phyloP scores from a whole-genome alignment of 768 basidiomycete genomes.

The Lyophyllum decastes region DNA sequence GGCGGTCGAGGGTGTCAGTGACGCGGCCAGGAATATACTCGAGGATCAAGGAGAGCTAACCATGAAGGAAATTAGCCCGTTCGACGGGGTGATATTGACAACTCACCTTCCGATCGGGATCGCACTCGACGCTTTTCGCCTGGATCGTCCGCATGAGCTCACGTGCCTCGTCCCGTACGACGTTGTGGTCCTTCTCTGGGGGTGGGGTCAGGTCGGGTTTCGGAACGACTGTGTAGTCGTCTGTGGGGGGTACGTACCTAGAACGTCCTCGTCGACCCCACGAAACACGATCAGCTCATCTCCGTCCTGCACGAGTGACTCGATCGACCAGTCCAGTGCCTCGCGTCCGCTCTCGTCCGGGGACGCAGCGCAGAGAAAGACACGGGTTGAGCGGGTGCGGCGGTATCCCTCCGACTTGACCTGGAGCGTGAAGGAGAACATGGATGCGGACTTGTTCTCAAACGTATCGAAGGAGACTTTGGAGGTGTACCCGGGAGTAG shows the following conservation, averaged over 20 bases:
- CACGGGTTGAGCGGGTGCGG: slow-evolving; percentile 75
- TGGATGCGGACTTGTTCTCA: slow-evolving; percentile 75
- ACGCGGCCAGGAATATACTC: slow-evolving; percentile 94
- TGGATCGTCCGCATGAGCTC: slow-evolving; percentile 80
- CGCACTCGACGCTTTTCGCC: slow-evolving; percentile 76
- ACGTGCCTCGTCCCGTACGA: slow-evolving; percentile 83
- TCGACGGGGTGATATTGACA: no score
- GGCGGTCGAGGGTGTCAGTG: slow-evolving; percentile 86
- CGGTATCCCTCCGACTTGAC: slow-evolving; percentile 84
- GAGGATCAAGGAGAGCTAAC: slow-evolving; percentile 82
- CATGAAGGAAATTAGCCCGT: not conserved
- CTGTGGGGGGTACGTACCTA: slow-evolving; percentile 55
- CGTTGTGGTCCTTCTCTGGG: slow-evolving; percentile 73
- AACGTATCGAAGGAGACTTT: slow-evolving; percentile 90
- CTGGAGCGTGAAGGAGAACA: slow-evolving; percentile 87
- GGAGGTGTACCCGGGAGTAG: slow-evolving; percentile 47
- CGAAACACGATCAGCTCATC: slow-evolving; percentile 93
- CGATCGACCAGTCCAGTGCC: slow-evolving; percentile 92
- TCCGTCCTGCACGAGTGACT: slow-evolving; percentile 80
- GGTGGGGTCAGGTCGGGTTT: not conserved
- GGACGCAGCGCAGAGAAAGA: slow-evolving; percentile 88
- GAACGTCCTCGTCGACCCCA: slow-evolving; percentile 85
- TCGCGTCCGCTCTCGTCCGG: slow-evolving; percentile 86
- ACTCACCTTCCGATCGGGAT: slow-evolving; percentile 72
- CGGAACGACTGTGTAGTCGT: not conserved